phyloP scores from a whole-genome alignment of 805 yeast genomes.

The Ogataea philodendri region DNA sequence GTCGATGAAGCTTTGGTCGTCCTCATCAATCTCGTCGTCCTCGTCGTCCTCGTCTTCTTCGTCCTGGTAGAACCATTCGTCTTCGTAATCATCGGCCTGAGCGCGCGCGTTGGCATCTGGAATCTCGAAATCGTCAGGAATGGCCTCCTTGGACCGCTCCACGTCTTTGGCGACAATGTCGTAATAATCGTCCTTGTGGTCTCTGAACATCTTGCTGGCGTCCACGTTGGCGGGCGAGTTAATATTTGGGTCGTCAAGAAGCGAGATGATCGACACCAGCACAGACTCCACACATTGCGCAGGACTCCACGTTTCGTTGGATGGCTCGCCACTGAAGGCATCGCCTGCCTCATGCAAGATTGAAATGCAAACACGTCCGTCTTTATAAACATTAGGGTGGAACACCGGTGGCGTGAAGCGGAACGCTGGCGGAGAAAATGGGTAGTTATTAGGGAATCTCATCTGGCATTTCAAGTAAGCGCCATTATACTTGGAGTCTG shows the following conservation, averaged over 20 bases:
- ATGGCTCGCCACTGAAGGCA: conserved; percentile 86
- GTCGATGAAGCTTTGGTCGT: conserved; percentile 42
- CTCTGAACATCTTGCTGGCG: conserved; percentile 89
- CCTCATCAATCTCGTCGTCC: conserved; percentile 51
- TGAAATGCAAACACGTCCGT: conserved; percentile 89
- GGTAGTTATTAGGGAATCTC: conserved; percentile 90
- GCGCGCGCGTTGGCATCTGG: conserved; percentile 49
- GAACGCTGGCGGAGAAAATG: conserved; percentile 89
- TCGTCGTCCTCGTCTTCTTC: conserved; percentile 62
- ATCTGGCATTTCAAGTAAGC: conserved; percentile 93
- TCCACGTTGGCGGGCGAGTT: conserved; percentile 95
- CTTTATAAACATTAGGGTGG: conserved; percentile 94
- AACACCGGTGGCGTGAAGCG: conserved; percentile 89
- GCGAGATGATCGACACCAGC: conserved; percentile 82
- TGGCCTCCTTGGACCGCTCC: conserved; percentile 76
- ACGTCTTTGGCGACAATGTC: conserved; percentile 78
- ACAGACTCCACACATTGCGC: conserved; percentile 92
- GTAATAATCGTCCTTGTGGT: conserved; percentile 72
- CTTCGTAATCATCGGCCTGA: conserved; percentile 50
- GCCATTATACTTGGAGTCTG: conserved; percentile 89
- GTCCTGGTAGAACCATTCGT: conserved; percentile 57
- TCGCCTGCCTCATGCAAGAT: conserved; percentile 91
- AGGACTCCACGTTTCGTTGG: conserved; percentile 91
- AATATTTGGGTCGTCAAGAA: conserved; percentile 91
- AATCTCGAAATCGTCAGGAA: conserved; percentile 82